phyloP scores from a whole-genome alignment of 805 yeast genomes.

The Candida ortonii region DNA sequence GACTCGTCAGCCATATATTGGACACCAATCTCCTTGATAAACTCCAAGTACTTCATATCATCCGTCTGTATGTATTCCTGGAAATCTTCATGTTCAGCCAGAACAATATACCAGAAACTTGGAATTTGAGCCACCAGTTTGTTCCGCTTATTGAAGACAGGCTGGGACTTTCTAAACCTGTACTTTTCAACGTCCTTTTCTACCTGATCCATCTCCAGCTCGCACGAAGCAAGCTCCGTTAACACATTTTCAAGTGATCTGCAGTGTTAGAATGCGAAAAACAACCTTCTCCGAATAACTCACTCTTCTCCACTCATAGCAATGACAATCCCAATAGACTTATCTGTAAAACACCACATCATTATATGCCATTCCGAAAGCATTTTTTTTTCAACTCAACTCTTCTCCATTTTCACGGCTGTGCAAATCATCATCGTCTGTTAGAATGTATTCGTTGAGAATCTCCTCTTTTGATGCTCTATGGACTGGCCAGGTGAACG shows the following conservation, averaged over 20 bases:
- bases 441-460: slow-evolving; percentile 27
- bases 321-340: no score
- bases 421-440: slow-evolving; percentile 22
- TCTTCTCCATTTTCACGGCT: no score
- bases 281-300: slow-evolving; percentile 2
- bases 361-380: no score
- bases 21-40: slow-evolving; percentile 61
- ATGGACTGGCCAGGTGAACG: slow-evolving; percentile 31
- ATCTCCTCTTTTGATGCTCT: slow-evolving; percentile 28
- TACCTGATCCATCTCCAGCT: slow-evolving; percentile 54
- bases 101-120: slow-evolving; percentile 82
- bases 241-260: slow-evolving; percentile 36
- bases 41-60: slow-evolving; percentile 74
- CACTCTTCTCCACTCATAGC: background rate
- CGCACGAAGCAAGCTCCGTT: slow-evolving; percentile 53
- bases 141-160: slow-evolving; percentile 58
- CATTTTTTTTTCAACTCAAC: no score
- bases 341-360: no score
- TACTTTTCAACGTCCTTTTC: slow-evolving; percentile 59
- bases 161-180: slow-evolving; percentile 50
- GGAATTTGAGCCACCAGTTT: slow-evolving; percentile 53
- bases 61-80: slow-evolving; percentile 74
- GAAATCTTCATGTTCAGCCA: slow-evolving; percentile 82
- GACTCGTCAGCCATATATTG: slow-evolving; percentile 39
- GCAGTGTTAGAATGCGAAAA: slow-evolving; percentile 3